Evolutionary conservation across 306 rosid genomes (phyloP).

Genomic region (Cajanus cajan): DNA sequence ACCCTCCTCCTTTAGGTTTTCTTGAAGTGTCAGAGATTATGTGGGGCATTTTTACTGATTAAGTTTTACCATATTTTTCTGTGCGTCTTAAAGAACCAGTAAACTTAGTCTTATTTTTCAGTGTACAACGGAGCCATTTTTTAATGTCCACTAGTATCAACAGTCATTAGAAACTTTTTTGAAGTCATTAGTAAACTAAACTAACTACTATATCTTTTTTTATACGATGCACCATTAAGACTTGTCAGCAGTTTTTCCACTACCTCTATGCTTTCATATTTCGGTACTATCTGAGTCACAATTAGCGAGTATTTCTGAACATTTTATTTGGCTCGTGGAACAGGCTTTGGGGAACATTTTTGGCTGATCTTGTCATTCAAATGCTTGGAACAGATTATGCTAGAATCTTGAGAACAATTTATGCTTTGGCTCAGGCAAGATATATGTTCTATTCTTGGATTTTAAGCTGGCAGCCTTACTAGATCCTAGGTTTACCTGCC

Average conservation of each 20-base stretch:
- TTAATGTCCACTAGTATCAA: background rate
- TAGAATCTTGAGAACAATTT: constrained; percentile 86
- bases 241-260: constrained; percentile 17
- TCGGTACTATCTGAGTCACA: constrained; percentile 1
- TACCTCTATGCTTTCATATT: constrained; percentile 11
- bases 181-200: background rate
- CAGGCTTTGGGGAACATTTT: constrained; percentile 94
- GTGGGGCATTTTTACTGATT: constrained; percentile 1
- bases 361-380: constrained; percentile 93
- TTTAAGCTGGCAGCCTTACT: background rate
- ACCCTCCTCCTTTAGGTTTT: background rate
- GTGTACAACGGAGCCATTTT: background rate
- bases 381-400: constrained; percentile 98
- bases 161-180: constrained; percentile 2
- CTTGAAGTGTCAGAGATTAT: too few species aligned
- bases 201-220: background rate
- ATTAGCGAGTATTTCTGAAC: constrained; percentile 18
- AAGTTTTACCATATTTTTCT: background rate
- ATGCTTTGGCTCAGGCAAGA: constrained; percentile 88
- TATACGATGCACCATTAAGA: constrained; percentile 15
- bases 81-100: background rate
- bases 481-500: constrained; percentile 13
- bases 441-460: constrained; percentile 24
- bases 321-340: constrained; percentile 31
- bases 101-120: background rate